A percentile compares a stretch with the other conserved stretches of the same genome.
Conservation (phyloP, 352 stramenopile species). For the Pythium biforme region DNA sequence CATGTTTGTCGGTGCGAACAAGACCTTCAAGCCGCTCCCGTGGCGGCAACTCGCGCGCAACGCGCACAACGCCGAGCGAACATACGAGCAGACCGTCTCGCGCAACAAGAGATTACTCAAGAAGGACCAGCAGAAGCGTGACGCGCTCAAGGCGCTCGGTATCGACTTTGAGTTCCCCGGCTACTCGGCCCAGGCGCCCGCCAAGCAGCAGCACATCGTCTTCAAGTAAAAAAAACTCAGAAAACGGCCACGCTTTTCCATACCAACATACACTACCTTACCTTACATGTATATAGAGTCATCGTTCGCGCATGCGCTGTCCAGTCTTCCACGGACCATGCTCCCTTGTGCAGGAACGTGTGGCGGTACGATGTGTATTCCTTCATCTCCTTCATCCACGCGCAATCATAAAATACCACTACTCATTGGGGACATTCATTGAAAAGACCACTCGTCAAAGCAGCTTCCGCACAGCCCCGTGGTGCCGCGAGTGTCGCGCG, state of each 20-base stretch:
- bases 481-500: constrained; percentile 39
- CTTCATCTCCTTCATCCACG: no score
- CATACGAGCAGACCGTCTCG: constrained; percentile 67
- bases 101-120: constrained; percentile 71
- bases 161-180: constrained; percentile 87
- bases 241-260: constrained; percentile 4
- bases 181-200: constrained; percentile 60
- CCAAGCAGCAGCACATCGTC: constrained; percentile 76
- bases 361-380: no score
- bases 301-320: neutral
- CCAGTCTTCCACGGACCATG: no score
- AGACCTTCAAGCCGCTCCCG: constrained; percentile 74
- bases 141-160: constrained; percentile 67
- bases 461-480: constrained; percentile 50
- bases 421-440: neutral
- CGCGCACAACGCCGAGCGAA: constrained; percentile 75
- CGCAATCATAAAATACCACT: no score
- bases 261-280: constrained; percentile 10
- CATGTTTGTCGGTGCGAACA: constrained; percentile 88
- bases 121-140: constrained; percentile 79
- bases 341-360: no score
- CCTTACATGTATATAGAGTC: constrained; percentile 3
- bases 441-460: constrained; percentile 43
- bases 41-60: constrained; percentile 72
- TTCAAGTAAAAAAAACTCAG: constrained; percentile 38